Evolutionary conservation across 2,329 filamentous ascomycete species (phyloP), one percentile per base, ranked within the genome.

Genomic region (Phialophora tarda): DNA sequence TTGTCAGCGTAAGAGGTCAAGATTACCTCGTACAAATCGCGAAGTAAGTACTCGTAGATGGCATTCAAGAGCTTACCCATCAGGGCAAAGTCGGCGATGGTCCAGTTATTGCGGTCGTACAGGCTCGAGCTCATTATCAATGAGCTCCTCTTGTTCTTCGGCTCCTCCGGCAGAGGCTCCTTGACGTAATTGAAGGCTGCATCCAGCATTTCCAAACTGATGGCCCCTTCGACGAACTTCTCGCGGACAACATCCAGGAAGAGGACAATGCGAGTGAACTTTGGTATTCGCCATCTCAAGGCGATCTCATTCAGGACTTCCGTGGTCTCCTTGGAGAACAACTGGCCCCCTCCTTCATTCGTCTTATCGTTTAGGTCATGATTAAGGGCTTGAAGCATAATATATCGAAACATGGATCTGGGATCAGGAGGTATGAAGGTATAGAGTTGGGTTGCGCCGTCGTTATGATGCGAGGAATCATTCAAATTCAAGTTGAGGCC

Each of bases 1-100:
- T 97, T 97, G n/a, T 85, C 80, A 69, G 97, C 93, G 78, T 94
- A 99, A 72, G 92, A 94, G 71, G 91, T 88, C 81, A 94, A 89
- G 77, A 97, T 86, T n/a, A 91, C 83, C 70, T 93, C 89, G 77
- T 92, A 97, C 21, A 99, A 84, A 74, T 98, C 94, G 62, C 93
- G 88, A 55, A 97, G 82, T 28, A 98, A 81, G 10, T 89, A 87
- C 73, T 97, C 93, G 74, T 98, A 88, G 47, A 98, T 80, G 32
- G 84, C 86, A 41, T 86, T 84, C 6, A 99, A 82, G 17, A 91
- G 86, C 69, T 91, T 88, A 73, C 91, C 90, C 79, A 96, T 95
- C 28, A 86, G 79, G 14, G 85, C 82, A 73, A 86, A 86, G 77
- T 93, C 91, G 64, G 87, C 82, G 11, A 91, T 76, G 3, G 89